phyloP scores from a whole-genome alignment of 139 green algal genomes.

The Chlorella sp. region DNA sequence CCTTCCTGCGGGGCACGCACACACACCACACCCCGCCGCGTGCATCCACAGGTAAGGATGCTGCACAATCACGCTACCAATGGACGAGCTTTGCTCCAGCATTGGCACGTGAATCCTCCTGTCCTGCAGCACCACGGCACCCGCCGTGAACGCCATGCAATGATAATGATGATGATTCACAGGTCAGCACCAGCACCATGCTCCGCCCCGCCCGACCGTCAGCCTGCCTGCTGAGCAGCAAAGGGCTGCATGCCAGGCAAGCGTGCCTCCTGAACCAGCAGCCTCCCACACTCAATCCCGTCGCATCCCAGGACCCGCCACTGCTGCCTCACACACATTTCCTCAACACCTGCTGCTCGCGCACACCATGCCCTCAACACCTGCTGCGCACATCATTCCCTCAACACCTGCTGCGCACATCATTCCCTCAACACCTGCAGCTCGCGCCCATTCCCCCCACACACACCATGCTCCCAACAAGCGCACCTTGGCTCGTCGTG shows the following conservation, averaged over 20 bases:
- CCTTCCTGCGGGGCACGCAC: conserved; percentile 14
- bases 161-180: too few species aligned
- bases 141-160: neutral
- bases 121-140: neutral
- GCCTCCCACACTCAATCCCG: too few species aligned
- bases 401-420: neutral
- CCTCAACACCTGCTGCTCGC: neutral
- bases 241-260: too few species aligned
- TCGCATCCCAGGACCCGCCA: neutral
- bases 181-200: neutral
- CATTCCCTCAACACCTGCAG: neutral
- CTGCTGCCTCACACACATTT: neutral
- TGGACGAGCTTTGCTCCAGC: neutral
- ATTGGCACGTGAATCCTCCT: neutral
- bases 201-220: too few species aligned
- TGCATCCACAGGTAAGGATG: neutral
- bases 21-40: neutral
- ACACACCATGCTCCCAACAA: neutral
- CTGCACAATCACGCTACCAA: too few species aligned
- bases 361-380: neutral
- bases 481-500: conserved; percentile 56
- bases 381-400: neutral
- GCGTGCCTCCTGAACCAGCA: too few species aligned
- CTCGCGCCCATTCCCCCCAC: too few species aligned
- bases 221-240: too few species aligned